phyloP scores from a whole-genome alignment of 1,139 yeast genomes.

The Yamadazyma sp. region DNA sequence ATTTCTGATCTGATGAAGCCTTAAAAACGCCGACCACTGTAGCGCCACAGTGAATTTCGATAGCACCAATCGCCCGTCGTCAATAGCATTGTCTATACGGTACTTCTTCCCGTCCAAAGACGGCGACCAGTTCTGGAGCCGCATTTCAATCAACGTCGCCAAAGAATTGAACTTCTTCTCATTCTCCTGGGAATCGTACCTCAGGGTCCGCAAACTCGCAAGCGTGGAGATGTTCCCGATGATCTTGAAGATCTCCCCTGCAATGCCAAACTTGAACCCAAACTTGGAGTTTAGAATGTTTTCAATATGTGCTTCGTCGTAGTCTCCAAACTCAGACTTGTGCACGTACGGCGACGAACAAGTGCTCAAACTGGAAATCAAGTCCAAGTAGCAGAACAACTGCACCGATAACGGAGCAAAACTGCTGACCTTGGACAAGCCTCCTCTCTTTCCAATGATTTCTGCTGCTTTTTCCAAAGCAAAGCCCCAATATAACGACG shows the following conservation, averaged over 20 bases:
- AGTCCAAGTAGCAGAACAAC: constrained; percentile 22
- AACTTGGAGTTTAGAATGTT: constrained; percentile 19
- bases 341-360: constrained; percentile 21
- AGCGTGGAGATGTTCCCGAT: constrained; percentile 24
- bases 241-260: constrained; percentile 22
- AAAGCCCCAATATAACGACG: constrained; percentile 19
- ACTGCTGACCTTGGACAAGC: constrained; percentile 15
- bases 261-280: constrained; percentile 23
- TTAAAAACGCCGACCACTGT: constrained; percentile 23
- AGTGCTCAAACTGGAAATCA: constrained; percentile 21
- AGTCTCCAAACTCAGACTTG: constrained; percentile 10
- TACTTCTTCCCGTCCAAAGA: constrained; percentile 12
- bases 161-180: constrained; percentile 18
- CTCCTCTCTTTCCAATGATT: constrained; percentile 19
- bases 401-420: constrained; percentile 20
- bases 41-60: constrained; percentile 20
- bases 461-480: constrained; percentile 20
- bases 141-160: constrained; percentile 21
- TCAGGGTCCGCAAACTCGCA: constrained; percentile 16
- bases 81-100: constrained; percentile 10
- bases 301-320: constrained; percentile 19
- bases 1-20: constrained; percentile 20
- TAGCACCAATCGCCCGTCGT: constrained; percentile 11
- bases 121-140: constrained; percentile 21
- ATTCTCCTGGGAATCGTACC: constrained; percentile 15